Base-by-base conservation (phyloP, 345 rosid genomes). In the Rhodamnia argentea region DNA sequence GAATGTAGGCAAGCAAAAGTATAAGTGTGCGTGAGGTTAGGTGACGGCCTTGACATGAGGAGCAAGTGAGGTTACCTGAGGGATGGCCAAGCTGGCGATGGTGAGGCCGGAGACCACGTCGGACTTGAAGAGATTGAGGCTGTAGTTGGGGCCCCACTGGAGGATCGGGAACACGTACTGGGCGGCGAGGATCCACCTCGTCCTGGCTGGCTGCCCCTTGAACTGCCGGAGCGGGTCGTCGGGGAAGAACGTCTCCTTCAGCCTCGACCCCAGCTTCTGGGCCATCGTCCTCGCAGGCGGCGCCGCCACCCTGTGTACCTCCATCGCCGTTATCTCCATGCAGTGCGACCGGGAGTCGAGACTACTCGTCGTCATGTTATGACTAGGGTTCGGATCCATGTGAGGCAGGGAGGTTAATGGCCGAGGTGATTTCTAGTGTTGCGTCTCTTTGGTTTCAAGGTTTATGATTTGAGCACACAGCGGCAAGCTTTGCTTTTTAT, bases 31-130 rank as follows among this genome's bases (percentile, higher is more conserved):
- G 13, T 10, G 26, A 70, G 47, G 78, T 70, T 70, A 70, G 78
- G 81, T 70, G 47, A 18, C 26, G 81, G 18, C 47, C 81, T 70
- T 70, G 81, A 15, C 84, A 84, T 27, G 53, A 59, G 42, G 55
- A 42, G 42, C 64, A 40, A 85, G 37, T 37, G 20, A 27, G 13
- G 40, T 86, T 86, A 60, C 98, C 98, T 96, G 99, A 60, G 99
- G 99, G 90, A 97, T 97, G 90, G 99, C 99, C 85, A 97, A 89
- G 92, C 99, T 97, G 52, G 99, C 99, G 90, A 97, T 97, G 87
- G 99, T 96, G 86, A 96, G 98, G 60, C 99, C 99, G 9, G 99
- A 86, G 84, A 97, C 90, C 85, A 95, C 78, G 88, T 97, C 99
- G 13, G 99, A 97, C 90, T 93, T 97, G 90, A 97, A 92, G 86